Evolutionary conservation across 2,329 filamentous ascomycete species (phyloP).

Genomic region (Coleophoma crateriformis): DNA sequence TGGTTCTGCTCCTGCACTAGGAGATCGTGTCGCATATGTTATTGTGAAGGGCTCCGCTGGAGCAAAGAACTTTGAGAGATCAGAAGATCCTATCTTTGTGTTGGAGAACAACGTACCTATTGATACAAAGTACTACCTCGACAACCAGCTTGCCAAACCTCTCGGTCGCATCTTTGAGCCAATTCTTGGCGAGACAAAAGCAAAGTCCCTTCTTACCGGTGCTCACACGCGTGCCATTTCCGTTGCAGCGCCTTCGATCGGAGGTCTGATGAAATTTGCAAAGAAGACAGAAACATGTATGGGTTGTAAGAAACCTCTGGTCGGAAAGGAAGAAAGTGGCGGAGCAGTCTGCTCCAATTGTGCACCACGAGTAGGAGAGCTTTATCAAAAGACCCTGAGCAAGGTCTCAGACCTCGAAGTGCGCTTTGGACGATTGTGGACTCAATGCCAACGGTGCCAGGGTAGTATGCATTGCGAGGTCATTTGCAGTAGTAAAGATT

Average conservation of each 20-base stretch:
- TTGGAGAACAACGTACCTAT: conserved; percentile 97
- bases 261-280: conserved; percentile 95
- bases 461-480: conserved; percentile 98
- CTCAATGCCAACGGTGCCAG: conserved; percentile 95
- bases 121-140: conserved; percentile 96
- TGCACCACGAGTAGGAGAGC: conserved; percentile 76
- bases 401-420: conserved; percentile 92
- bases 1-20: conserved; percentile 85
- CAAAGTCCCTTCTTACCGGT: conserved; percentile 77
- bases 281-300: conserved; percentile 98
- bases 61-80: conserved; percentile 94
- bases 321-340: conserved; percentile 68
- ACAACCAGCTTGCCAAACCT: conserved; percentile 96
- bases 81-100: conserved; percentile 94
- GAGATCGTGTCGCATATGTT: conserved; percentile 96
- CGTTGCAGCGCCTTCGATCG: conserved; percentile 84
- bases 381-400: conserved; percentile 86
- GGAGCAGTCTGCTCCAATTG: conserved; percentile 90
- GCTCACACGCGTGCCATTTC: conserved; percentile 94
- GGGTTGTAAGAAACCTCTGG: conserved; percentile 96
- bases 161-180: conserved; percentile 95
- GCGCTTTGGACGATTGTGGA: conserved; percentile 89
- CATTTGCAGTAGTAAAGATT: conserved; percentile 93
- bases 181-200: conserved; percentile 90
- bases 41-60: conserved; percentile 89